A percentile compares a stretch with the other conserved stretches of the same genome.
phyloP scores from a whole-genome alignment of 2,329 filamentous ascomycete genomes.

The Phialemonium atrogriseum region DNA sequence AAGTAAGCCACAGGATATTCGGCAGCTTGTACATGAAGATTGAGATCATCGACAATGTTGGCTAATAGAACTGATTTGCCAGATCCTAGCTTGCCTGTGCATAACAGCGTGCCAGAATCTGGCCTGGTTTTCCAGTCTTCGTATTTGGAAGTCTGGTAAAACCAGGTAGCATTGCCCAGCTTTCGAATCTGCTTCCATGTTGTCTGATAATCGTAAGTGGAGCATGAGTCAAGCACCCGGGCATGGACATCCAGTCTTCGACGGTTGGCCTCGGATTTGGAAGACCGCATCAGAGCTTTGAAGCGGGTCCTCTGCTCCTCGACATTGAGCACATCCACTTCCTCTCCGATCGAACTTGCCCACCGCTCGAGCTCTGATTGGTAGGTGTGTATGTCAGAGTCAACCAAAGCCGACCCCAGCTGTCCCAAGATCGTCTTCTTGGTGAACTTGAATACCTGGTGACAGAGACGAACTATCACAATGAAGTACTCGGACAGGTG shows the following conservation, averaged over 20 bases:
- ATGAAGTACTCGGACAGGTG: slow-evolving; percentile 32
- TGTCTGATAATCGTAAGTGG: slow-evolving; percentile 28
- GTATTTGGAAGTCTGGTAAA: slow-evolving; percentile 10
- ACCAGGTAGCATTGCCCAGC: slow-evolving; percentile 22
- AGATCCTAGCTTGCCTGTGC: slow-evolving; percentile 30
- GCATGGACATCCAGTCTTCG: neutral
- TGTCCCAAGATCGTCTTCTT: slow-evolving; percentile 22
- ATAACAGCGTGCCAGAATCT: slow-evolving; percentile 20
- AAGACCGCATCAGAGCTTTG: slow-evolving; percentile 13
- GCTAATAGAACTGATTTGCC: slow-evolving; percentile 36
- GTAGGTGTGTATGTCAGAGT: slow-evolving; percentile 22
- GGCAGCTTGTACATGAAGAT: slow-evolving; percentile 10
- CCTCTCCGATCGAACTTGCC: slow-evolving; percentile 26
- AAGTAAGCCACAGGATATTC: slow-evolving; percentile 20
- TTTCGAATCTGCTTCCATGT: slow-evolving; percentile 34
- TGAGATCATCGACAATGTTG: slow-evolving; percentile 31
- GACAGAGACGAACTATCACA: slow-evolving; percentile 29
- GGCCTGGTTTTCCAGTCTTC: slow-evolving; percentile 8
- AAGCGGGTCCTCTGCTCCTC: slow-evolving; percentile 17
- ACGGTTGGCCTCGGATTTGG: slow-evolving; percentile 8
- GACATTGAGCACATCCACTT: slow-evolving; percentile 18
- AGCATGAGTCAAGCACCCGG: slow-evolving; percentile 29
- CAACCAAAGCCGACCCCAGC: slow-evolving; percentile 20
- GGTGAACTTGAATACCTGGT: slow-evolving; percentile 21
- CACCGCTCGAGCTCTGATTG: slow-evolving; percentile 24